Conservation (phyloP, 2,329 filamentous ascomycete genomes). For the Neopestalotiopsis sp. region DNA sequence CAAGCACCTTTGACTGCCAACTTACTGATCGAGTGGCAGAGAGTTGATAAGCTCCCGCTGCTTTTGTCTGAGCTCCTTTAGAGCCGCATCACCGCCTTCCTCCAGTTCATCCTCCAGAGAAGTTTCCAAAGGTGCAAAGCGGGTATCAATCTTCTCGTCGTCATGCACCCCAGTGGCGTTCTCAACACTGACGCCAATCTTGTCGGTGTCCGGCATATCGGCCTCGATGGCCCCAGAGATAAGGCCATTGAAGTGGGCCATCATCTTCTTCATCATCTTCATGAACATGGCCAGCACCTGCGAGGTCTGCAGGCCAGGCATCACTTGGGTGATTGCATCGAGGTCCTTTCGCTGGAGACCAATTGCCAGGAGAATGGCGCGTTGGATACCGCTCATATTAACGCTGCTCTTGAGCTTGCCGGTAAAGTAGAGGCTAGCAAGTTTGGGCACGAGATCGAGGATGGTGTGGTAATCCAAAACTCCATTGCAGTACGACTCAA, state of each 20-base stretch:
- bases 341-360: conserved; percentile 91
- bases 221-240: conserved; percentile 76
- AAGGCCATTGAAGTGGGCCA: conserved; percentile 75
- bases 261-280: conserved; percentile 91
- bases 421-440: conserved; percentile 85
- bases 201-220: conserved; percentile 64
- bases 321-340: conserved; percentile 79
- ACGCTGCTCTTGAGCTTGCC: conserved; percentile 72
- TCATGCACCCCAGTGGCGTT: conserved; percentile 71
- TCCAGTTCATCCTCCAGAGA: conserved; percentile 82
- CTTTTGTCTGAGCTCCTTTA: conserved; percentile 75
- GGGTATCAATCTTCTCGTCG: conserved; percentile 68
- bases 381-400: conserved; percentile 81
- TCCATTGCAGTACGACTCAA: conserved; percentile 95
- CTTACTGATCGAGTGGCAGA: conserved; percentile 85
- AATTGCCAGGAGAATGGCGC: conserved; percentile 85
- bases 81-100: conserved; percentile 79
- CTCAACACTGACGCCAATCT: conserved; percentile 62
- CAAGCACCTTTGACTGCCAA: conserved; percentile 22
- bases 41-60: conserved; percentile 90
- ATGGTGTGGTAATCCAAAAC: conserved; percentile 98
- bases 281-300: conserved; percentile 97
- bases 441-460: conserved; percentile 84
- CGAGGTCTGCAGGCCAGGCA: conserved; percentile 68
- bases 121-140: conserved; percentile 73